Conservation (phyloP, 169 alveolate species). For the Cyclospora cayetanensis region DNA sequence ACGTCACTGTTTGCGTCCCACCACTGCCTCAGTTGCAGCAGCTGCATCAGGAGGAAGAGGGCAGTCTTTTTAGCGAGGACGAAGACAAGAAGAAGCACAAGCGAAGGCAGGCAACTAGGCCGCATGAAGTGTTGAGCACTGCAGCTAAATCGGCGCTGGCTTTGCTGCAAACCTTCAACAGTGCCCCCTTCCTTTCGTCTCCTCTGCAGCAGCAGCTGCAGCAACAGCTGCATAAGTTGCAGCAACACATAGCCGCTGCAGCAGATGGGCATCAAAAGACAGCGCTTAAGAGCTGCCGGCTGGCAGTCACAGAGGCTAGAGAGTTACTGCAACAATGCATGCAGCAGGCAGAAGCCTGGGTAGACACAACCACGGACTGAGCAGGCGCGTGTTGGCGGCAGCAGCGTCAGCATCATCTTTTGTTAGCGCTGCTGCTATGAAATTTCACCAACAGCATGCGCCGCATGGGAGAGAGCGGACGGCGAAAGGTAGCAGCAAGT, state of each 20-base stretch:
- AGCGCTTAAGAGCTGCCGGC: slow-evolving; percentile 14
- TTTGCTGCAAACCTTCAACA: background rate
- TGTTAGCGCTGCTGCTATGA: background rate
- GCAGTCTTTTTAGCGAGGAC: background rate
- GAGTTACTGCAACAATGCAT: slow-evolving; percentile 44
- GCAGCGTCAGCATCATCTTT: background rate
- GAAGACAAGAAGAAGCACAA: background rate
- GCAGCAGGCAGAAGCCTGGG: slow-evolving; percentile 54
- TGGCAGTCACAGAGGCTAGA: background rate
- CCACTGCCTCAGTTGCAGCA: slow-evolving; percentile 25
- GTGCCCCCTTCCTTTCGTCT: slow-evolving; percentile 18
- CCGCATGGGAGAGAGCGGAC: too few relatives aligned
- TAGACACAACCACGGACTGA: background rate
- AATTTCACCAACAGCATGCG: background rate
- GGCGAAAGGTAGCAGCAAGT: too few relatives aligned
- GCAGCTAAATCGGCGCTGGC: background rate
- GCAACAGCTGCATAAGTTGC: slow-evolving; percentile 1
- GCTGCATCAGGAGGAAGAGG: slow-evolving; percentile 19
- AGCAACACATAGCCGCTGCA: background rate
- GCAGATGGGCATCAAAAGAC: background rate
- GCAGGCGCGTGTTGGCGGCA: background rate
- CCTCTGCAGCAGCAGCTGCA: slow-evolving; percentile 50
- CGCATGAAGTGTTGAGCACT: background rate
- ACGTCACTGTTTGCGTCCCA: background rate
- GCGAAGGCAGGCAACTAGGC: background rate